These are phyloP conservation scores for Jamesozyma lodderae DNA, from an alignment of 805 yeast species.

Conservation along the genomic window DNA sequence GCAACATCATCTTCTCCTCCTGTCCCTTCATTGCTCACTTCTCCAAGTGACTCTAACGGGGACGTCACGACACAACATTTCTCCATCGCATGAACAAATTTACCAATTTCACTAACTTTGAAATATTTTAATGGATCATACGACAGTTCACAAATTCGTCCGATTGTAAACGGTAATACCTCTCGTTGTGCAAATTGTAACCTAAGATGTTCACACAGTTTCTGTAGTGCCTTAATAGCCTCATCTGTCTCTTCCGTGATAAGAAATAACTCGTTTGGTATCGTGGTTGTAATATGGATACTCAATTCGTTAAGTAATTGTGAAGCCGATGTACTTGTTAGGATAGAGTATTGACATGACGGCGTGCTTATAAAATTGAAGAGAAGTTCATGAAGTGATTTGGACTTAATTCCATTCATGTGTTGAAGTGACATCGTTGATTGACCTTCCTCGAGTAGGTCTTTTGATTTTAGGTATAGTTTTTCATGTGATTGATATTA, in stretches of 20 bases:
- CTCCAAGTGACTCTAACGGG: constrained; percentile 6
- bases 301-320: constrained; percentile 1
- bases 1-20: constrained; percentile 21
- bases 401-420: constrained; percentile 23
- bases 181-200: constrained; percentile 4
- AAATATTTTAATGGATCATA: constrained; percentile 37
- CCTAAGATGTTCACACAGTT: neutral
- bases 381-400: constrained; percentile 10
- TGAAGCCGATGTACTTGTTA: neutral
- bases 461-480: too few species aligned
- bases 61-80: constrained; percentile 23
- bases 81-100: constrained; percentile 38
- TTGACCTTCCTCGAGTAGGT: too few species aligned
- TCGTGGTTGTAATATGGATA: constrained; percentile 4
- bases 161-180: constrained; percentile 40
- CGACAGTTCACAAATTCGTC: constrained; percentile 40
- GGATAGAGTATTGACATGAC: too few species aligned
- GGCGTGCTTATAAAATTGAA: too few species aligned
- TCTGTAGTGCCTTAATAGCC: neutral
- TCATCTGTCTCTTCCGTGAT: constrained; percentile 2
- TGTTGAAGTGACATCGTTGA: constrained; percentile 5
- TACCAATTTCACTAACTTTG: constrained; percentile 29
- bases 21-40: neutral
- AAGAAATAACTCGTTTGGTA: constrained; percentile 4
- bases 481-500: neutral